Evolutionary conservation across 1,284 basidiomycete genomes (phyloP), one percentile per base, ranked within the genome.

Genomic region (Neolentinus lepideus): DNA sequence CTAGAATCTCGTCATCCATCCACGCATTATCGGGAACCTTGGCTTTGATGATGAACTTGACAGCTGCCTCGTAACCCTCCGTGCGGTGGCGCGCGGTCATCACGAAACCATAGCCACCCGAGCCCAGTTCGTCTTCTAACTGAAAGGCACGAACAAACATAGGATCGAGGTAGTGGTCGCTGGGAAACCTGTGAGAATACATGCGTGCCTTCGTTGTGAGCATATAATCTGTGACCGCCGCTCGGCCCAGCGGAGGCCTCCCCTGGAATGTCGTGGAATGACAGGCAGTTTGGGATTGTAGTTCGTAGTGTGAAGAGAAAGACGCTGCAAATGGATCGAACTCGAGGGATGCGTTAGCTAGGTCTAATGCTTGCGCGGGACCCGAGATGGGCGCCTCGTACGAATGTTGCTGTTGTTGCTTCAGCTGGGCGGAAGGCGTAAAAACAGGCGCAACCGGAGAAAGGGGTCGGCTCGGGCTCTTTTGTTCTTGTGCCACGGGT

Each of bases 61-160:
- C 90, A 0, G 94, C 94, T 45, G 94, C 92, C 68, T 92, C 89
- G 58, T 74, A 69, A 1, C 74, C 73, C 50, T 77, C 73, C 22
- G 62, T 62, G 26, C 80, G 81, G 64, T 88, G 78, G 27, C 74
- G 69, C 3, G 88, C 90, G 3, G 86, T 86, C 78, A 92, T 85
- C 25, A 97, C 94, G 67, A 97, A 96, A 6, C 94, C 94, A 66
- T 94, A 97, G 14, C 94, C 94, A 38, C 94, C 94, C 9, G 85
- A 84, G 51, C 94, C 94, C 36, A 97, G 82, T 69, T 94, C 91
- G 59, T 88, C 87, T 43, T 79, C 79, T 46, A 95, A 79, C 22
- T 75, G 69, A 68, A 94, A 97, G 45, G 69, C 70, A 36, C 73
- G 72, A 10, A 80, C 80, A 65, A 96, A 96, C 29, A 77, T 72